phyloP scores from a whole-genome alignment of 805 yeast species.

The Tetrapisispora namnaoensis region DNA sequence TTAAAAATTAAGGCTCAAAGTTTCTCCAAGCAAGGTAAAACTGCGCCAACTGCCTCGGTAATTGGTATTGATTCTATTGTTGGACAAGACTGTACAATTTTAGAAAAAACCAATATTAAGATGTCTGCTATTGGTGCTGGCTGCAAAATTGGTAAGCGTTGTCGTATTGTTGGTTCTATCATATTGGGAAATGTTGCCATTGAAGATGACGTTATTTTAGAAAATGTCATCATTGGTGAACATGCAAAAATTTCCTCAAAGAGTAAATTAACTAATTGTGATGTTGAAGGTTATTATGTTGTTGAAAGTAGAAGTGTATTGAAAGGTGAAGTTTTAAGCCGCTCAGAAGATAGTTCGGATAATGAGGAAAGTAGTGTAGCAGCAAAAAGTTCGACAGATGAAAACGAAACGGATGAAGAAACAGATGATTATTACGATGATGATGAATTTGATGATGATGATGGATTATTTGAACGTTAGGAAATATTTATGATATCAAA shows the following conservation, averaged over 20 bases:
- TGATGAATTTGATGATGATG: conserved; percentile 39
- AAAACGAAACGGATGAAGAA: conserved; percentile 24
- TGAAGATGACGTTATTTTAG: conserved; percentile 66
- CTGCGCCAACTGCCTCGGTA: conserved; percentile 44
- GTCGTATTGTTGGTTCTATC: conserved; percentile 81
- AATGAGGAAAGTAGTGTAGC: conserved; percentile 19
- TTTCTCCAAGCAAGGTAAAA: conserved; percentile 20
- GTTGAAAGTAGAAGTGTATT: conserved; percentile 45
- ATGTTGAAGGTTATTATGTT: conserved; percentile 69
- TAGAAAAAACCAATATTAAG: conserved; percentile 80
- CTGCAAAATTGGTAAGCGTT: conserved; percentile 74
- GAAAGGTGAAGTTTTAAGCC: conserved; percentile 51
- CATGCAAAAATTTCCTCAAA: conserved; percentile 54
- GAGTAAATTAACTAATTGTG: conserved; percentile 65
- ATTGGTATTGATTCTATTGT: conserved; percentile 82
- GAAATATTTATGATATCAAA: background rate
- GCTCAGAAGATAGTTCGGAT: conserved; percentile 20
- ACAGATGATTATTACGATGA: conserved; percentile 36
- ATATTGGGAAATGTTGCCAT: conserved; percentile 59
- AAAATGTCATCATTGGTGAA: conserved; percentile 80
- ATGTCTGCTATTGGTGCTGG: conserved; percentile 68
- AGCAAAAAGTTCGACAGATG: conserved; percentile 29
- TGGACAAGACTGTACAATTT: conserved; percentile 56
- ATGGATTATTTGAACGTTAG: conserved; percentile 50
- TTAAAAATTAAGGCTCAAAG: conserved; percentile 54